Percentiles rank a stretch among this genome's conserved stretches.
These are phyloP conservation scores for Coelastrella sp. DNA, from an alignment of 139 green algal species.

Conservation along the genomic window DNA sequence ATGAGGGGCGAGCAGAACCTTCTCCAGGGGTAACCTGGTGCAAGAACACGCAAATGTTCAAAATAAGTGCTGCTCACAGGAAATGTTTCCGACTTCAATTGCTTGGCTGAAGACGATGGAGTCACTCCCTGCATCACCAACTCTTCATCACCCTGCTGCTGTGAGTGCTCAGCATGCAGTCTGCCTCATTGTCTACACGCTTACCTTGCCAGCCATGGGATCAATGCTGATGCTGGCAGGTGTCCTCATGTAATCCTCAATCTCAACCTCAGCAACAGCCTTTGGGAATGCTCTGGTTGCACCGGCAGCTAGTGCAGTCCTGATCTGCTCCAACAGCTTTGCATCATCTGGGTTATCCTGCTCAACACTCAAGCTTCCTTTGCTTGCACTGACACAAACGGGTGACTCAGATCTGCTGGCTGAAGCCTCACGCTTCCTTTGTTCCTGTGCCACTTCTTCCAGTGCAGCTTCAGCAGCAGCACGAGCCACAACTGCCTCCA, in stretches of 20 bases:
- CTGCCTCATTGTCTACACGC: no score
- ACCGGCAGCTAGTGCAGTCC: not conserved
- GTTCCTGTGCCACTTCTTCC: not conserved
- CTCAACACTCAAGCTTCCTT: not conserved
- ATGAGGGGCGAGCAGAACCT: not conserved
- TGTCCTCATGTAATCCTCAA: slow-evolving; percentile 23
- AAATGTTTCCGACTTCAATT: no score
- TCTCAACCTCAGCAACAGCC: not conserved
- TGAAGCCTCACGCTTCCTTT: not conserved
- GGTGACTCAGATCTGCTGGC: not conserved
- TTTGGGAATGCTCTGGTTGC: not conserved
- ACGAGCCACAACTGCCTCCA: slow-evolving; percentile 28
- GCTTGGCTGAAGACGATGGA: no score
- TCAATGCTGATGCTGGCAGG: slow-evolving; percentile 31
- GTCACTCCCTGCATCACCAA: no score
- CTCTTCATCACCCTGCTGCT: no score
- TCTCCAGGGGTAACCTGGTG: not conserved
- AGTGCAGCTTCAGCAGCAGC: slow-evolving; percentile 3
- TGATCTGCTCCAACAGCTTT: slow-evolving; percentile 36
- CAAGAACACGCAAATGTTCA: no score
- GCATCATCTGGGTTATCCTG: slow-evolving; percentile 15
- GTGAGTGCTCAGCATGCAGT: no score
- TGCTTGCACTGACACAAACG: not conserved
- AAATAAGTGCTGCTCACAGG: no score
- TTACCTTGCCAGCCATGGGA: not conserved